Conservation (phyloP, 176 grass and related monocot genomes). For the Panicum miliaceum region DNA sequence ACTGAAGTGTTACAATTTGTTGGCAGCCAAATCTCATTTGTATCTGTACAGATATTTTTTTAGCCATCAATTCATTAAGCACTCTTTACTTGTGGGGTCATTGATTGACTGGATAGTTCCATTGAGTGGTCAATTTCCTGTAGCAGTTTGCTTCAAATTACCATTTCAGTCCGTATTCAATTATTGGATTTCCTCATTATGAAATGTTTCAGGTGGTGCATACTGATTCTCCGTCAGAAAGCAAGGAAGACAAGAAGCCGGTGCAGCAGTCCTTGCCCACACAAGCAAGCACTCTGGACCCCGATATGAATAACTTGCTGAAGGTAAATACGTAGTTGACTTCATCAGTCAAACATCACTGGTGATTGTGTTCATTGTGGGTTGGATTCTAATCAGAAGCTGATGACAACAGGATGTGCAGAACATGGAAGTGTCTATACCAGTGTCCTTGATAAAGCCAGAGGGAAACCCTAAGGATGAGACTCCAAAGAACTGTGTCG, state of each 20-base stretch:
- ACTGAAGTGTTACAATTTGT: slow-evolving; percentile 21
- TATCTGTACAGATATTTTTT: slow-evolving; percentile 11
- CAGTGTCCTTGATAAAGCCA: slow-evolving; percentile 43
- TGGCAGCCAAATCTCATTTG: not conserved
- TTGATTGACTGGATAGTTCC: slow-evolving; percentile 17
- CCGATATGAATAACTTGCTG: slow-evolving; percentile 37
- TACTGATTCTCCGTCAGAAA: slow-evolving; percentile 33
- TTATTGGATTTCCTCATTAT: slow-evolving; percentile 29
- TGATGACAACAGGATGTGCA: slow-evolving; percentile 49
- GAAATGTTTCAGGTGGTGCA: slow-evolving; percentile 53
- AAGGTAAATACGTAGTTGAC: slow-evolving; percentile 42
- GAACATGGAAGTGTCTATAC: slow-evolving; percentile 39
- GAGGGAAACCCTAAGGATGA: slow-evolving; percentile 51
- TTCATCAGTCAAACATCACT: slow-evolving; percentile 3
- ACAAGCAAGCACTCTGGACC: slow-evolving; percentile 11
- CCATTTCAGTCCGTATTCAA: slow-evolving; percentile 2
- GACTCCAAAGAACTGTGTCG: slow-evolving; percentile 25
- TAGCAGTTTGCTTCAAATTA: slow-evolving; percentile 24
- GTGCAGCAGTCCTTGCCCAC: slow-evolving; percentile 41
- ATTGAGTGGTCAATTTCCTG: not conserved
- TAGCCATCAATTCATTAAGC: not conserved
- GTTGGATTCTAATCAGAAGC: slow-evolving; percentile 12
- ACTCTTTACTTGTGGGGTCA: slow-evolving; percentile 3
- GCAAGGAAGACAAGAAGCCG: slow-evolving; percentile 23
- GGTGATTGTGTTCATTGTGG: slow-evolving; percentile 26